phyloP scores from a whole-genome alignment of 208 protist genomes.

The Blechomonas ayalai region DNA sequence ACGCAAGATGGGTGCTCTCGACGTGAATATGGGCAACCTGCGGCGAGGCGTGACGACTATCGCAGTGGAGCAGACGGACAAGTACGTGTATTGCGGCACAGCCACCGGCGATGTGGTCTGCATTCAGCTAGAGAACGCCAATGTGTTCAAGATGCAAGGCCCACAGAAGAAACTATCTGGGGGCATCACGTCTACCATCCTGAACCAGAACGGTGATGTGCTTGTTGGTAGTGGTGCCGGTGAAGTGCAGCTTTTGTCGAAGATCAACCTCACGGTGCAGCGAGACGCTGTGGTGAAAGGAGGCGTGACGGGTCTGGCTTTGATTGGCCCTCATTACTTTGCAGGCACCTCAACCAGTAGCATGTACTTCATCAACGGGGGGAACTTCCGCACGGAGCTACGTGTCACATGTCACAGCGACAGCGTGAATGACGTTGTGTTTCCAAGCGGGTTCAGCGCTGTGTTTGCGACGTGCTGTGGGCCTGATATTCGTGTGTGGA shows the following conservation, averaged over 20 bases:
- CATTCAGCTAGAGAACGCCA: constrained; percentile 72
- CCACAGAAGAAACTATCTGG: constrained; percentile 83
- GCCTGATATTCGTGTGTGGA: constrained; percentile 94
- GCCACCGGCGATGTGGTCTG: constrained; percentile 91
- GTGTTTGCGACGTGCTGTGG: constrained; percentile 94
- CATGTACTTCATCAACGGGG: constrained; percentile 89
- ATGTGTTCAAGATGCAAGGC: constrained; percentile 88
- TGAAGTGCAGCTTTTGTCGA: constrained; percentile 80
- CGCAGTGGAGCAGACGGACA: constrained; percentile 78
- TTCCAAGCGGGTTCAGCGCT: constrained; percentile 87
- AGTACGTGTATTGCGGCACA: constrained; percentile 90
- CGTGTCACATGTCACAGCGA: constrained; percentile 91
- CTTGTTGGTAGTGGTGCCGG: constrained; percentile 90
- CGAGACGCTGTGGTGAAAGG: constrained; percentile 61
- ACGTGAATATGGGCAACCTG: constrained; percentile 90
- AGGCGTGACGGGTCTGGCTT: constrained; percentile 79
- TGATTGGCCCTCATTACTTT: constrained; percentile 79
- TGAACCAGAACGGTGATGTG: constrained; percentile 70
- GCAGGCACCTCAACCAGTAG: constrained; percentile 85
- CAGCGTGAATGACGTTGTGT: constrained; percentile 91
- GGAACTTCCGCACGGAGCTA: constrained; percentile 85
- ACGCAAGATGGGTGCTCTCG: constrained; percentile 84
- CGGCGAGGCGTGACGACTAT: constrained; percentile 71
- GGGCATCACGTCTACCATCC: constrained; percentile 70
- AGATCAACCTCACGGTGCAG: constrained; percentile 83